Evolutionary conservation across 2,329 filamentous ascomycete genomes (phyloP).

Genomic region (Penicillium brevicompactum): DNA sequence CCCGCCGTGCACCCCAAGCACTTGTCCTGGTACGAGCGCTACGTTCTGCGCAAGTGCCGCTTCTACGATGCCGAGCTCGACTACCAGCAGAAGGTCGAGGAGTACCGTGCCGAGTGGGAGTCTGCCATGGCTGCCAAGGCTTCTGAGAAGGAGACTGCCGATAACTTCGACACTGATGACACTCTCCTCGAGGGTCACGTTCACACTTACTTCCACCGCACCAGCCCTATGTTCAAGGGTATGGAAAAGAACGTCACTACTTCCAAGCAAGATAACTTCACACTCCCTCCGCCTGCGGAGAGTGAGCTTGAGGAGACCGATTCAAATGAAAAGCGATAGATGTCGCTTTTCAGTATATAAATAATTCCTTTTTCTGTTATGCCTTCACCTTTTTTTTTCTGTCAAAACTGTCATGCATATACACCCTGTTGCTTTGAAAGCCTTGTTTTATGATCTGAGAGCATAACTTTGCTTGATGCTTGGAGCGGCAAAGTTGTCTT

Average conservation of each 20-base stretch:
- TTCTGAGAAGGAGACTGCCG: slow-evolving; percentile 49
- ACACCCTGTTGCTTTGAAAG: slow-evolving; percentile 9
- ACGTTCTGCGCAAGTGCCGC: slow-evolving; percentile 72
- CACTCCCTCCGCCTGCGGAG: slow-evolving; percentile 38
- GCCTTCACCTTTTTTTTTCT: slow-evolving; percentile 8
- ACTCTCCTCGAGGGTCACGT: slow-evolving; percentile 53
- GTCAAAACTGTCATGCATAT: slow-evolving; percentile 6
- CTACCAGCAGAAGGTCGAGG: slow-evolving; percentile 79
- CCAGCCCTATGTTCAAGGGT: slow-evolving; percentile 46
- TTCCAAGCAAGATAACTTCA: slow-evolving; percentile 35
- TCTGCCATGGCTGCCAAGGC: slow-evolving; percentile 49
- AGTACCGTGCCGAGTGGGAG: slow-evolving; percentile 69
- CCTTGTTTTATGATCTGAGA: slow-evolving; percentile 12
- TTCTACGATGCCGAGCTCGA: slow-evolving; percentile 81
- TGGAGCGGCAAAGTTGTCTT: slow-evolving; percentile 10
- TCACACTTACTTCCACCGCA: slow-evolving; percentile 57
- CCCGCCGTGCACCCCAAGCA: slow-evolving; percentile 89
- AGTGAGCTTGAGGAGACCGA: slow-evolving; percentile 23
- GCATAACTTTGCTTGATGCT: slow-evolving; percentile 20
- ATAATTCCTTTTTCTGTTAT: slow-evolving; percentile 10
- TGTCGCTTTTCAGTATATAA: slow-evolving; percentile 5
- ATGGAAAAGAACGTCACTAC: slow-evolving; percentile 32
- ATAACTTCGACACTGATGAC: slow-evolving; percentile 46
- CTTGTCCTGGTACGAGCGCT: slow-evolving; percentile 83
- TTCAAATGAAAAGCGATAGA: slow-evolving; percentile 27